A percentile compares a stretch with the other conserved stretches of the same genome.
Conservation (phyloP, 768 basidiomycete genomes). For the Amanita muscaria region DNA sequence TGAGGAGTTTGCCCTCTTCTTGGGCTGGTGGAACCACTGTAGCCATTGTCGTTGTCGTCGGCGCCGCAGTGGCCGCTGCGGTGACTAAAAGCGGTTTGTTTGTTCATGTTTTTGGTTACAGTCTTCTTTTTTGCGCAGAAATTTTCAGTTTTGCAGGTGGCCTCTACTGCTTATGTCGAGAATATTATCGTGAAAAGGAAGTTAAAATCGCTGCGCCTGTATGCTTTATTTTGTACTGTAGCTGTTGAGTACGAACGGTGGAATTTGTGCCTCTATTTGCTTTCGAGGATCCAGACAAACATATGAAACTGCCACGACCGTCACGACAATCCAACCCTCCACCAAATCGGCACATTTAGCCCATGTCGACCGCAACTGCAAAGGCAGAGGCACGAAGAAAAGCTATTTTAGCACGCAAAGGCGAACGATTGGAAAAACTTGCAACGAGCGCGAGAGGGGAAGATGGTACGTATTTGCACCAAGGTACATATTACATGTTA, state of each 20-base stretch:
- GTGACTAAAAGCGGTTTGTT: conserved; percentile 15
- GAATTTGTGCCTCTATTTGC: background rate
- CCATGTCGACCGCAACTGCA: conserved; percentile 40
- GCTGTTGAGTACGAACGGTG: no score
- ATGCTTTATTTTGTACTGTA: no score
- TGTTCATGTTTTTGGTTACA: conserved; percentile 15
- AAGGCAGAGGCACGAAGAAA: conserved; percentile 71
- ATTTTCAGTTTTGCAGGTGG: background rate
- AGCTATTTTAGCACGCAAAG: conserved; percentile 65
- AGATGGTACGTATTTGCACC: conserved; percentile 47
- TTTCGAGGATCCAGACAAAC: background rate
- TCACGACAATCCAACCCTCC: background rate
- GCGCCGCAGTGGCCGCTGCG: conserved; percentile 8
- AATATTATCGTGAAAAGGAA: no score
- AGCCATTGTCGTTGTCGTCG: conserved; percentile 12
- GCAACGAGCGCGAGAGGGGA: conserved; percentile 68
- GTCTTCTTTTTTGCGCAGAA: background rate
- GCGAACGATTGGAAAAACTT: conserved; percentile 70
- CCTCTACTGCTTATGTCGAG: background rate
- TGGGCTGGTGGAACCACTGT: conserved; percentile 36
- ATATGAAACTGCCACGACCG: background rate
- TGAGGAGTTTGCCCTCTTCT: conserved; percentile 79
- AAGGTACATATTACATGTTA: conserved; percentile 28
- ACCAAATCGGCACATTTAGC: background rate
- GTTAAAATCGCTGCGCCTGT: no score